These are phyloP conservation scores for Eimeria acervulina DNA, from an alignment of 169 alveolate species.

Conservation along the genomic window DNA sequence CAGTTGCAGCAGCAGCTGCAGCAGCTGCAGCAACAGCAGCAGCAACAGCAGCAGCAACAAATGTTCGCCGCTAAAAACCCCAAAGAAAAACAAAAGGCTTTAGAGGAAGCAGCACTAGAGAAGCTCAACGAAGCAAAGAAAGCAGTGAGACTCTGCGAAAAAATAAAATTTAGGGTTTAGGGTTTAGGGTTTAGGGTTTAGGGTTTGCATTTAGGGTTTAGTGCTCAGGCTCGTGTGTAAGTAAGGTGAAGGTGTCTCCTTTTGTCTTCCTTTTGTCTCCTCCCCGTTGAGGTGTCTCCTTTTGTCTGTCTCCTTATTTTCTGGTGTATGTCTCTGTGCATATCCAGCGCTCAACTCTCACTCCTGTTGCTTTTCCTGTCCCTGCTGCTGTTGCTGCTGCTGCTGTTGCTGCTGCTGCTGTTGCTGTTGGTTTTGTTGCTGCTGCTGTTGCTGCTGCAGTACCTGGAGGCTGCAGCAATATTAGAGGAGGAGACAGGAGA, in stretches of 20 bases:
- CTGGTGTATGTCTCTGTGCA: background rate
- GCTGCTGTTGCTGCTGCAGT: too few species aligned
- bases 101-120: background rate
- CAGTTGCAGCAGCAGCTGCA: conserved; percentile 18
- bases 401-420: conserved; percentile 33
- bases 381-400: conserved; percentile 9
- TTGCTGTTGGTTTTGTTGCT: background rate
- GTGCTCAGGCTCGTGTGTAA: background rate
- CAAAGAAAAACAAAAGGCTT: background rate
- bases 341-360: background rate
- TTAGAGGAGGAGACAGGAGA: conserved; percentile 20
- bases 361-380: too few species aligned
- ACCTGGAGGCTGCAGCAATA: background rate
- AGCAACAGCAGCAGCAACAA: background rate
- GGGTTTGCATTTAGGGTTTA: conserved; percentile 24
- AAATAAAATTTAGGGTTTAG: conserved; percentile 12
- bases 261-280: background rate
- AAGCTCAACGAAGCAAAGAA: background rate
- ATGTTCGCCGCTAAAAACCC: background rate
- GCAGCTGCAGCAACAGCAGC: conserved; percentile 39
- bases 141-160: too few species aligned
- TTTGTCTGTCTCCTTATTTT: background rate
- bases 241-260: background rate
- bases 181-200: conserved; percentile 31
- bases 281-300: too few species aligned